Evolutionary conservation across 768 basidiomycete species (phyloP).

Genomic region (Basidioascus undulatus): DNA sequence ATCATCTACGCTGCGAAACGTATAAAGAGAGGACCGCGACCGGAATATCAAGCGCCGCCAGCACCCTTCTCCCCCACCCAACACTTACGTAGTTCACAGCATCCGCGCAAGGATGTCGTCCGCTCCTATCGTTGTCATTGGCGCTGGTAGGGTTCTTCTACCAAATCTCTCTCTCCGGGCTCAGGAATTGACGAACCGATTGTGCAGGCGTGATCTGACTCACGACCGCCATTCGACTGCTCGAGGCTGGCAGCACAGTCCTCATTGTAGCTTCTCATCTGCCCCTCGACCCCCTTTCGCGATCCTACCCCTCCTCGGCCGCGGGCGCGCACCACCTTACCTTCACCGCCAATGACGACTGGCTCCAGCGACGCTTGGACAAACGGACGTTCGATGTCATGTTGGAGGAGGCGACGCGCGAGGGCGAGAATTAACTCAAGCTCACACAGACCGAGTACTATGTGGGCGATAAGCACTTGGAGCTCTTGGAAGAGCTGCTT

Average conservation of each 20-base stretch:
- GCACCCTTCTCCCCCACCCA: too few relatives aligned
- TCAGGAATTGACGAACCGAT: too few relatives aligned
- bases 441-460: constrained; percentile 18
- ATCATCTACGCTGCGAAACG: too few relatives aligned
- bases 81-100: too few relatives aligned
- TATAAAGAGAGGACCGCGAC: too few relatives aligned
- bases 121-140: too few relatives aligned
- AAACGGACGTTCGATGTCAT: constrained; percentile 15
- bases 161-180: too few relatives aligned
- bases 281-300: constrained; percentile 14
- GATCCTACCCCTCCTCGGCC: constrained; percentile 14
- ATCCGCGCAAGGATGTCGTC: too few relatives aligned
- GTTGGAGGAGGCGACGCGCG: constrained; percentile 12
- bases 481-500: constrained; percentile 17
- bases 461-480: constrained; percentile 15
- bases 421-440: constrained; percentile 13
- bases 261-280: constrained; percentile 17
- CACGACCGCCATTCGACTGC: constrained; percentile 17
- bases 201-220: constrained; percentile 20
- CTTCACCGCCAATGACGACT: constrained; percentile 17
- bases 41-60: too few relatives aligned
- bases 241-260: constrained; percentile 12
- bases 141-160: too few relatives aligned
- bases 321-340: constrained; percentile 20
- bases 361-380: constrained; percentile 15